phyloP scores from a whole-genome alignment of 2,329 filamentous ascomycete genomes.

The Xylaria sp. region DNA sequence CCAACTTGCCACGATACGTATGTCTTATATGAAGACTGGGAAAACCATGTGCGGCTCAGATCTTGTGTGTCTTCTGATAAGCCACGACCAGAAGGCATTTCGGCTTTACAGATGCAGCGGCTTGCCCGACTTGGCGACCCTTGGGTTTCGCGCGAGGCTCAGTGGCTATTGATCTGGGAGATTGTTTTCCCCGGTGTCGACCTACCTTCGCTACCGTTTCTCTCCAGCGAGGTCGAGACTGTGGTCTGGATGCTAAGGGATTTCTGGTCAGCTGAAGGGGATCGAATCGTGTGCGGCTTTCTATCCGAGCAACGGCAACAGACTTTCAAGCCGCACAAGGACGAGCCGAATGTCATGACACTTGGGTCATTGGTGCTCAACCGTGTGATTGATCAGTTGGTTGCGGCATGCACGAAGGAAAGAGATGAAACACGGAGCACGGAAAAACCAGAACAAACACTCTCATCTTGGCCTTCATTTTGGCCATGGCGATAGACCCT shows the following conservation, averaged over 20 bases:
- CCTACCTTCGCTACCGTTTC: conserved; percentile 9
- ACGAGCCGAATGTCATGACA: background rate
- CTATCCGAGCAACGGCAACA: conserved; percentile 16
- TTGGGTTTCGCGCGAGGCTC: conserved; percentile 25
- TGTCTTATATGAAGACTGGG: conserved; percentile 20
- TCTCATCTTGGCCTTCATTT: background rate
- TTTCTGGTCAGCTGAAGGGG: conserved; percentile 36
- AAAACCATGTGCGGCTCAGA: conserved; percentile 31
- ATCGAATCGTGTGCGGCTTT: conserved; percentile 26
- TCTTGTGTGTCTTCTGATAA: conserved; percentile 19
- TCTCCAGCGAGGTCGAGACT: conserved; percentile 19
- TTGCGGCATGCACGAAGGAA: background rate
- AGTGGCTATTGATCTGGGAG: conserved; percentile 39
- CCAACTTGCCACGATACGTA: conserved; percentile 33
- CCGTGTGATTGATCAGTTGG: conserved; percentile 17
- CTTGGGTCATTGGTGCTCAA: conserved; percentile 9
- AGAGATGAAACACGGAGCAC: background rate
- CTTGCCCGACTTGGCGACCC: conserved; percentile 24
- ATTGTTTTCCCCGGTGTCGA: conserved; percentile 36
- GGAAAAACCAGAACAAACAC: background rate
- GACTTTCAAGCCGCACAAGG: background rate
- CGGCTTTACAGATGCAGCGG: conserved; percentile 36
- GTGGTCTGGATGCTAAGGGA: conserved; percentile 31
- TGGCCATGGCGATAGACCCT: background rate
- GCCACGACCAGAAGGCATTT: conserved; percentile 33